Evolutionary conservation across 2,329 filamentous ascomycete species (phyloP), one percentile per base, ranked within the genome.

Genomic region (Bipolaris oryzae): DNA sequence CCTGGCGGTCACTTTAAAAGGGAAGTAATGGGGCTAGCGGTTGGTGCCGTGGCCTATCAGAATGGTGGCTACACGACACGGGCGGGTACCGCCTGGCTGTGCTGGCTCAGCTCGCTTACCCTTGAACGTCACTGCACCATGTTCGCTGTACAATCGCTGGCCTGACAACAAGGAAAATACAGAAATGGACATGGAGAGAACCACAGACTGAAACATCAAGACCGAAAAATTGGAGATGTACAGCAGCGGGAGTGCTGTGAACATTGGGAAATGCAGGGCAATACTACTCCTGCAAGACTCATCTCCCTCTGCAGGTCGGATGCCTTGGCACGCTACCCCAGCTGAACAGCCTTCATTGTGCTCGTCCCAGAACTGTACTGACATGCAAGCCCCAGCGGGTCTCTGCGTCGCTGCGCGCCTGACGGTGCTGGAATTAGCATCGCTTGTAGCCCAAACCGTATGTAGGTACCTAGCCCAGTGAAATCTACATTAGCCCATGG

Each of bases 301-400:
- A 37, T 21, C 7, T 28, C 33, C 15, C 21, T 25, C 13, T 38
- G 21, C 10, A n/a, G 23, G 25, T 13, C 25, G n/a, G 33, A 3
- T 28, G 20, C 31, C 42, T 44, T 44, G 42, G 42, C 42, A 33
- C 25, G 25, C 42, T 44, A 1, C 7, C 31, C 43, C 54, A 49
- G 50, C 43, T 57, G 50, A 53, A 44, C 54, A 49, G 33, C 50
- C 50, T 31, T 42, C 33, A 38, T 48, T 57, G 35, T 45, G n/a
- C 34, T 16, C 20, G 16, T 43, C 38, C 41, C 54, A 50, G 48
- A 48, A 49, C 16, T 28, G 20, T 43, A 48, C 44, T 39, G 44
- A 38, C 33, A 33, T 53, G 54, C 38, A 57, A 57, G 54, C 54
- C 54, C 16, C 54, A 53, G 54, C 23, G 54, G 54, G 54, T 37